Evolutionary conservation across 805 yeast genomes (phyloP).

Genomic region (Scheffersomyces lignosus): DNA sequence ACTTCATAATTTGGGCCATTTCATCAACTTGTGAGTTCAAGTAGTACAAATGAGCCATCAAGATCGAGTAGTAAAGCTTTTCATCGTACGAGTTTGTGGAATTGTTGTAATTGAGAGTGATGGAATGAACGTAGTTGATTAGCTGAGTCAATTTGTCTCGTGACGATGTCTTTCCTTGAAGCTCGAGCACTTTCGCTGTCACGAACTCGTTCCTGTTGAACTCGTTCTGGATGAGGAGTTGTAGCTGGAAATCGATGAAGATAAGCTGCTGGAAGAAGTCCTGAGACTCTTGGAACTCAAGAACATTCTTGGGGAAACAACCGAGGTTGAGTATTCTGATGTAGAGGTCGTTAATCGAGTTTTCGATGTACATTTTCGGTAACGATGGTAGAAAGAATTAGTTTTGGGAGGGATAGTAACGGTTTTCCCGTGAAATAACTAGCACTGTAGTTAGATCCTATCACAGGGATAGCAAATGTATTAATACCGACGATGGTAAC

Average conservation of each 20-base stretch:
- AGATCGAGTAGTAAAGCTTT: slow-evolving; percentile 28
- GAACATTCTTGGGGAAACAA: slow-evolving; percentile 36
- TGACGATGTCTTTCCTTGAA: slow-evolving; percentile 8
- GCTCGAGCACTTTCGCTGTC: slow-evolving; percentile 10
- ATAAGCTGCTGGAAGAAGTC: slow-evolving; percentile 33
- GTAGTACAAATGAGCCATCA: slow-evolving; percentile 36
- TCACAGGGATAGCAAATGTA: too few relatives aligned
- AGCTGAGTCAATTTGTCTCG: slow-evolving; percentile 25
- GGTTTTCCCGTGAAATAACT: too few relatives aligned
- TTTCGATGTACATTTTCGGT: slow-evolving; percentile 24
- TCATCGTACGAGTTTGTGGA: slow-evolving; percentile 27
- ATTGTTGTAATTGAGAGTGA: slow-evolving; percentile 25
- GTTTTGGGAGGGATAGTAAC: too few relatives aligned
- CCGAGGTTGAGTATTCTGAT: slow-evolving; percentile 33
- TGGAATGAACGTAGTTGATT: slow-evolving; percentile 23
- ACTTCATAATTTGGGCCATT: slow-evolving; percentile 16
- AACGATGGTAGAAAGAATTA: too few relatives aligned
- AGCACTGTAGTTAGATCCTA: too few relatives aligned
- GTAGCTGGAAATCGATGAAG: slow-evolving; percentile 40
- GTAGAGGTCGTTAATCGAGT: slow-evolving; percentile 19
- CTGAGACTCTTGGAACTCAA: slow-evolving; percentile 32
- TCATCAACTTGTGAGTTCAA: slow-evolving; percentile 23
- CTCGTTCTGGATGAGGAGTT: slow-evolving; percentile 28
- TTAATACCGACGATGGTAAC: too few relatives aligned
- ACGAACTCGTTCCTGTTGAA: slow-evolving; percentile 23